A percentile compares a stretch with the other conserved stretches of the same genome.
Evolutionary conservation across 345 rosid genomes (phyloP).

Genomic region (Luvunga scandens): DNA sequence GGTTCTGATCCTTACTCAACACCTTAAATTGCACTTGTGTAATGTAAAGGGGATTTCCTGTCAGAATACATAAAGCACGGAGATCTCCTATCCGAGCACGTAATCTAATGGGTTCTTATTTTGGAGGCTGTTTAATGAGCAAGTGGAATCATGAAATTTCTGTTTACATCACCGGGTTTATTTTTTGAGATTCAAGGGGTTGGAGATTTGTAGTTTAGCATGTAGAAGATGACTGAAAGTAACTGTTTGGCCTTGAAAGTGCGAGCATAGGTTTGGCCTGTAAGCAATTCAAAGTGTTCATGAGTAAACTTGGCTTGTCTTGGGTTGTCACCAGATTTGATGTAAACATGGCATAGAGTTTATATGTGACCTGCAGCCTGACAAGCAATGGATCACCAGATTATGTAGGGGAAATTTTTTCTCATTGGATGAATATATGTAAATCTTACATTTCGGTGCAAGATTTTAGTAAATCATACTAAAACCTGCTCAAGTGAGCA

Average conservation of each 20-base stretch:
- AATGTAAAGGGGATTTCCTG: neutral
- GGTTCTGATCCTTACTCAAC: neutral
- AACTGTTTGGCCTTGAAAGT: neutral
- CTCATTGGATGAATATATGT: neutral
- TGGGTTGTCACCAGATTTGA: neutral
- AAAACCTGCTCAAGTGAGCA: neutral
- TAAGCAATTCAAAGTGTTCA: neutral
- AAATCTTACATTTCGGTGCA: neutral
- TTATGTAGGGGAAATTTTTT: neutral
- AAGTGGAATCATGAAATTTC: neutral
- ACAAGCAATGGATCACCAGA: neutral
- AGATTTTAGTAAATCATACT: neutral
- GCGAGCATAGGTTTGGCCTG: neutral
- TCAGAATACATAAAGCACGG: neutral
- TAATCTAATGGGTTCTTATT: neutral
- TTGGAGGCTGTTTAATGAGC: neutral
- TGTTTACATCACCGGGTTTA: neutral
- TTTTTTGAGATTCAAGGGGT: neutral
- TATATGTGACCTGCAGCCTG: neutral
- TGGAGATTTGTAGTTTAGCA: neutral
- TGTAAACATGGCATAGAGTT: neutral
- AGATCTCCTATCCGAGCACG: neutral
- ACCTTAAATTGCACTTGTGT: neutral
- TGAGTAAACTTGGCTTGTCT: neutral
- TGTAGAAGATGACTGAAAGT: neutral